Evolutionary conservation across 1,139 yeast species (phyloP).

Genomic region (Yamadazyma atlantica): DNA sequence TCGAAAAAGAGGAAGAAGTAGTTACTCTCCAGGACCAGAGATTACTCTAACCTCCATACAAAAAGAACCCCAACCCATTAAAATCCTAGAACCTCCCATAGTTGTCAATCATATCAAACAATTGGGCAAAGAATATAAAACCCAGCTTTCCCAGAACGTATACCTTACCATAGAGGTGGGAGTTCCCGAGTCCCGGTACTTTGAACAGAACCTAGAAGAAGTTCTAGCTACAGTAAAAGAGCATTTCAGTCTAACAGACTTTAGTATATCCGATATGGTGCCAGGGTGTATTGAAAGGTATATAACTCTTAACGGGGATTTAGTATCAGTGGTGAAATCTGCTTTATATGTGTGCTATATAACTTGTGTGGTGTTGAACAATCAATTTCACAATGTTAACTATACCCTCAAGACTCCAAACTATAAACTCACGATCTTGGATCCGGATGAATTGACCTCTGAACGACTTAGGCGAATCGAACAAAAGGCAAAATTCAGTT

Average conservation of each 20-base stretch:
- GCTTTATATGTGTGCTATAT: slow-evolving; percentile 24
- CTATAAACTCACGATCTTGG: slow-evolving; percentile 18
- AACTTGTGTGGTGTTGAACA: slow-evolving; percentile 25
- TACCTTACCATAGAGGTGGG: slow-evolving; percentile 24
- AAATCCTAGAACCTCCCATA: slow-evolving; percentile 3
- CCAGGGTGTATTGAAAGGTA: slow-evolving; percentile 31
- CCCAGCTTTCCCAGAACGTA: slow-evolving; percentile 5
- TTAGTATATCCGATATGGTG: slow-evolving; percentile 20
- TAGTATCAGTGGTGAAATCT: slow-evolving; percentile 21
- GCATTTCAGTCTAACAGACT: slow-evolving; percentile 20
- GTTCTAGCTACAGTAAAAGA: slow-evolving; percentile 12
- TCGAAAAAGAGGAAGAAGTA: neutral
- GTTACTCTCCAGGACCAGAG: neutral
- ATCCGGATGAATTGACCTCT: slow-evolving; percentile 9
- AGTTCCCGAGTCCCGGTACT: slow-evolving; percentile 26
- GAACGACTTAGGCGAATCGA: slow-evolving; percentile 13
- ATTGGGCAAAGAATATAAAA: slow-evolving; percentile 7
- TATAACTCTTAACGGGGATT: slow-evolving; percentile 27
- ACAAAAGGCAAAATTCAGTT: slow-evolving; percentile 21
- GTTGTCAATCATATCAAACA: slow-evolving; percentile 6
- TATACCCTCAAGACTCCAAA: slow-evolving; percentile 34
- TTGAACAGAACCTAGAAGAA: slow-evolving; percentile 17
- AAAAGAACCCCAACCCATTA: no score
- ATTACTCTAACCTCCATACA: neutral
- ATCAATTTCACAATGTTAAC: slow-evolving; percentile 17